phyloP scores from a whole-genome alignment of 2,329 filamentous ascomycete genomes.

The Metarhizium brunneum region DNA sequence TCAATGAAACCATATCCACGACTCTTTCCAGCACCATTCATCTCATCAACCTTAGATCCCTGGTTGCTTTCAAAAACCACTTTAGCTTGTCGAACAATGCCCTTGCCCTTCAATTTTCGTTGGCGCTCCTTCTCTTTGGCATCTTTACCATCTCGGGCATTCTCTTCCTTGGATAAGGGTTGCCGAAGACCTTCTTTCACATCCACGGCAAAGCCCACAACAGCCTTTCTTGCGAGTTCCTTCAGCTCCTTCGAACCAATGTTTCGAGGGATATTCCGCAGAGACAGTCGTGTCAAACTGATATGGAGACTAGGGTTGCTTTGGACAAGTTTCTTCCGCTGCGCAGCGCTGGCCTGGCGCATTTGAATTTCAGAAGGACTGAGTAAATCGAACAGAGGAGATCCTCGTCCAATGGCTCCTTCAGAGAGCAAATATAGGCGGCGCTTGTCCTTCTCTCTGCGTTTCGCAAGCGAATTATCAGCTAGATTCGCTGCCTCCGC shows the following conservation, averaged over 20 bases:
- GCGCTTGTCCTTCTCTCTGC: slow-evolving; percentile 75
- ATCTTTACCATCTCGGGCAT: slow-evolving; percentile 66
- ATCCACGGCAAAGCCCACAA: slow-evolving; percentile 88
- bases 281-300: slow-evolving; percentile 78
- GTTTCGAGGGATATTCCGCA: slow-evolving; percentile 83
- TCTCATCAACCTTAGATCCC: slow-evolving; percentile 74
- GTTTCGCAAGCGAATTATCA: slow-evolving; percentile 54
- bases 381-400: slow-evolving; percentile 67
- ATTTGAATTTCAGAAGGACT: slow-evolving; percentile 75
- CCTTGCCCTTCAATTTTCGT: slow-evolving; percentile 72
- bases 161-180: slow-evolving; percentile 83
- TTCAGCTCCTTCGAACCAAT: slow-evolving; percentile 84
- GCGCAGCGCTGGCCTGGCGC: slow-evolving; percentile 76
- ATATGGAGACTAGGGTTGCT: slow-evolving; percentile 83
- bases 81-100: slow-evolving; percentile 87
- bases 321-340: slow-evolving; percentile 85
- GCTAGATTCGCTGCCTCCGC: slow-evolving; percentile 68
- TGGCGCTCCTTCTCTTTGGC: slow-evolving; percentile 73
- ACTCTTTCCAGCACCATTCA: slow-evolving; percentile 68
- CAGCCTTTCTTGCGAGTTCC: slow-evolving; percentile 78
- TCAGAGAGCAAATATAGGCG: slow-evolving; percentile 81
- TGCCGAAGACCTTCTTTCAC: slow-evolving; percentile 69
- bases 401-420: slow-evolving; percentile 70
- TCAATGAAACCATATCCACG: slow-evolving; percentile 97
- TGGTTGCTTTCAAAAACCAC: slow-evolving; percentile 84